Conservation (phyloP, 2,329 filamentous ascomycete genomes). For the Neonectria faginata region DNA sequence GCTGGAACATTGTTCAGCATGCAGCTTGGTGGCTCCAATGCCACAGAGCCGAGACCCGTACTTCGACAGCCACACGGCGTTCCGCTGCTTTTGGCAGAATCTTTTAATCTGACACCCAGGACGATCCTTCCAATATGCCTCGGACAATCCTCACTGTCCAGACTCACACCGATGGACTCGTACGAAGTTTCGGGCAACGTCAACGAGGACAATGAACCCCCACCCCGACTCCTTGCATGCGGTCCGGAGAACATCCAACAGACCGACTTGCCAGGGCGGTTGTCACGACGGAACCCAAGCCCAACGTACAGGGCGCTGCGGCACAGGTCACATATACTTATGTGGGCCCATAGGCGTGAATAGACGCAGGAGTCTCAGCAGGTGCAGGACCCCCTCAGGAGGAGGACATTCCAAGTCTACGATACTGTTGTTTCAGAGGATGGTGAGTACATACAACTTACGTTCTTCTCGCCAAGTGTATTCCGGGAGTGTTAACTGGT, state of each 20-base stretch:
- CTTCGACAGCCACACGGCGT: constrained; percentile 12
- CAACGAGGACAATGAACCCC: constrained; percentile 9
- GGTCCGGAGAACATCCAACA: constrained; percentile 15
- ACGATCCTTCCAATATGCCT: constrained; percentile 12
- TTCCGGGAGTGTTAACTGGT: constrained; percentile 8
- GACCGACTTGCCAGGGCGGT: constrained; percentile 21
- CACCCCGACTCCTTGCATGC: constrained; percentile 31
- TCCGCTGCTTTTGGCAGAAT: constrained; percentile 9
- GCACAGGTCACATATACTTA: constrained; percentile 23
- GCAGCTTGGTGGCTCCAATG: constrained; percentile 15
- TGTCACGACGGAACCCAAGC: constrained; percentile 18
- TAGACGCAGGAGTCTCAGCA: constrained; percentile 17
- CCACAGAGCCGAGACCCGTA: constrained; percentile 4
- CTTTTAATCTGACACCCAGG: constrained; percentile 14
- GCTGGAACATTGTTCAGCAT: constrained; percentile 7
- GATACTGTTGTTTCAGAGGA: constrained; percentile 17
- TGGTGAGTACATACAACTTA: background rate
- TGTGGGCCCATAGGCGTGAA: constrained; percentile 29
- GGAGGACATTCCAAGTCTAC: background rate
- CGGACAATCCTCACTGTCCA: constrained; percentile 5
- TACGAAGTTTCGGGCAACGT: constrained; percentile 8
- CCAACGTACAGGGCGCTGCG: constrained; percentile 31
- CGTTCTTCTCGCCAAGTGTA: background rate
- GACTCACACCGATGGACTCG: constrained; percentile 16
- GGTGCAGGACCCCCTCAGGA: constrained; percentile 11